Conservation (phyloP, 371 early-diverging fungal genomes). For the Mortierella sp. region DNA sequence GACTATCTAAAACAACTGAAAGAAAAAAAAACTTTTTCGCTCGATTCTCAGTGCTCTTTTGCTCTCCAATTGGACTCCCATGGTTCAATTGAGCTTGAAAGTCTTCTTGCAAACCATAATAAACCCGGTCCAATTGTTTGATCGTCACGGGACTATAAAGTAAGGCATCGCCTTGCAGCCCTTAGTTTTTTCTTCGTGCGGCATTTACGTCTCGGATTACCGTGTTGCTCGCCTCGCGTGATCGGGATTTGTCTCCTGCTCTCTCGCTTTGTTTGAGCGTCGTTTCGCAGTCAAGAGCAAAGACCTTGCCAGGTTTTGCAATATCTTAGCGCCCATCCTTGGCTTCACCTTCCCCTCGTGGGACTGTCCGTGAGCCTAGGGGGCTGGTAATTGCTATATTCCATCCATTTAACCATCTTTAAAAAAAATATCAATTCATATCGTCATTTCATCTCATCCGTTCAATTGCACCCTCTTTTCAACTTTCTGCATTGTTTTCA, state of each 20-base stretch:
- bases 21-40: neutral
- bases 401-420: conserved; percentile 6
- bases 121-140: neutral
- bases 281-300: conserved; percentile 56
- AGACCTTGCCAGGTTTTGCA: conserved; percentile 57
- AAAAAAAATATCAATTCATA: neutral
- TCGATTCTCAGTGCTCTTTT: neutral
- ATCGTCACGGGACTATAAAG: conserved; percentile 11
- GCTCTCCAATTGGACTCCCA: neutral
- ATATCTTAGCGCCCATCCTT: conserved; percentile 56
- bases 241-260: conserved; percentile 59
- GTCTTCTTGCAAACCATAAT: neutral
- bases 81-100: neutral
- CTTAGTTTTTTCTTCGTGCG: conserved; percentile 44
- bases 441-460: too few species aligned
- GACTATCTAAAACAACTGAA: neutral
- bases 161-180: neutral
- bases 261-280: conserved; percentile 59
- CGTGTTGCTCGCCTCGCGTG: conserved; percentile 60
- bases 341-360: conserved; percentile 18
- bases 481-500: neutral
- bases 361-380: conserved; percentile 20
- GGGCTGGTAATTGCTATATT: conserved; percentile 57
- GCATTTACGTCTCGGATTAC: conserved; percentile 57
- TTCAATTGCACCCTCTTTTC: neutral